Evolutionary conservation across 345 rosid species (phyloP).

Genomic region (Lepidium aucheri): DNA sequence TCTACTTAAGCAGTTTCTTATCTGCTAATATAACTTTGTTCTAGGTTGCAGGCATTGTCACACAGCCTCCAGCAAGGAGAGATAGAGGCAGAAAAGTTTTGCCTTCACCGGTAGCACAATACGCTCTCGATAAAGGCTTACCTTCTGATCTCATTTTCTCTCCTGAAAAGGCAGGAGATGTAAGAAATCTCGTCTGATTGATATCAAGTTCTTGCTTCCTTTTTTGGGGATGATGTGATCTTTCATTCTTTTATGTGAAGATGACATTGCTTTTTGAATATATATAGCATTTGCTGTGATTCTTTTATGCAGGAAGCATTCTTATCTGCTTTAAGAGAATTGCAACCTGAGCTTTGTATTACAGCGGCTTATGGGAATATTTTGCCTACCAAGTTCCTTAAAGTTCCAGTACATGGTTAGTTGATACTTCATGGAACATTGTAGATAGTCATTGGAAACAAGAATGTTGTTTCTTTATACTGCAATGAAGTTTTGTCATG

Average conservation of each 20-base stretch:
- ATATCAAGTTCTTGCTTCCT: slow-evolving; percentile 2
- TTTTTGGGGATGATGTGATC: not conserved
- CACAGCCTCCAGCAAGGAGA: slow-evolving; percentile 80
- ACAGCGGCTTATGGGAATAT: slow-evolving; percentile 98
- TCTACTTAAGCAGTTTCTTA: not conserved
- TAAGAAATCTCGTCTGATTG: slow-evolving; percentile 18
- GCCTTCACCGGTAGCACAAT: slow-evolving; percentile 81
- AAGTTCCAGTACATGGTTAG: slow-evolving; percentile 73
- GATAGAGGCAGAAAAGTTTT: slow-evolving; percentile 69
- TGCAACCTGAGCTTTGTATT: slow-evolving; percentile 86
- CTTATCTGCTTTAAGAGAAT: slow-evolving; percentile 51
- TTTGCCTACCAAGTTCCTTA: slow-evolving; percentile 76
- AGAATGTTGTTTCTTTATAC: not conserved
- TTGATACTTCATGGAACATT: slow-evolving; percentile 4
- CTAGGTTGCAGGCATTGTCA: slow-evolving; percentile 89
- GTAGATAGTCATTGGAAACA: not conserved
- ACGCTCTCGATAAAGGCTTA: slow-evolving; percentile 77
- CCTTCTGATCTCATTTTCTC: slow-evolving; percentile 70
- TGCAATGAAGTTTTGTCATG: not conserved
- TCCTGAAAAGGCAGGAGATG: slow-evolving; percentile 89
- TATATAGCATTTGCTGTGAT: not conserved
- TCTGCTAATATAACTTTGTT: not conserved
- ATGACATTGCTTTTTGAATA: not conserved
- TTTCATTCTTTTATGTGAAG: not conserved
- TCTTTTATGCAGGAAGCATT: slow-evolving; percentile 48